A percentile compares a stretch with the other conserved stretches of the same genome.
Conservation (phyloP, 78 protist genomes). For the Dictyostelium discoideum region DNA sequence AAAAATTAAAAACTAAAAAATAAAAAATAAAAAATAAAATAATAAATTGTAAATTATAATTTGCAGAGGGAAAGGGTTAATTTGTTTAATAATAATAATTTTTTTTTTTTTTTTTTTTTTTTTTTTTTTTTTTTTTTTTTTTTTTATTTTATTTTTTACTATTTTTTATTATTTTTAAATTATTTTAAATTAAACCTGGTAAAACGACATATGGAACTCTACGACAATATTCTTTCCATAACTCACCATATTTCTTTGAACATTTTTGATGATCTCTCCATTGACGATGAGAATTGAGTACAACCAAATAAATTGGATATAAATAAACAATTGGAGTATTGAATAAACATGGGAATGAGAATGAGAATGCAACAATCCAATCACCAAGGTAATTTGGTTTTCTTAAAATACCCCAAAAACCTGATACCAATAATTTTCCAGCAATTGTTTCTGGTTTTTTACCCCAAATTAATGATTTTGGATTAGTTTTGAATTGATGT, state of each 20-base stretch:
- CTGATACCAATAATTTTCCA: conserved; percentile 12
- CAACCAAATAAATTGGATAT: conserved; percentile 11
- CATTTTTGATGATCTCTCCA: conserved; percentile 33
- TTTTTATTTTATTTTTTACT: neutral
- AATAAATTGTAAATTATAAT: too few species aligned
- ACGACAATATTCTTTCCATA: conserved; percentile 23
- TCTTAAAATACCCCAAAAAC: conserved; percentile 38
- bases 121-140: too few species aligned
- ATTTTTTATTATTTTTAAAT: neutral
- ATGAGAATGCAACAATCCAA: conserved; percentile 24
- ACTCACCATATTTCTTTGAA: conserved; percentile 20
- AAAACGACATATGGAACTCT: conserved; percentile 21
- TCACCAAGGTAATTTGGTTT: conserved; percentile 29
- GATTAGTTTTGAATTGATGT: conserved; percentile 29
- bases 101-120: too few species aligned
- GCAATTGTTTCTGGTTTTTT: conserved; percentile 24
- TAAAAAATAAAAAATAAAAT: too few species aligned
- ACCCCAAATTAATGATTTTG: conserved; percentile 35
- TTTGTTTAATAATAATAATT: too few species aligned
- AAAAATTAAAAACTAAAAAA: too few species aligned
- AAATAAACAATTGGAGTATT: conserved; percentile 24
- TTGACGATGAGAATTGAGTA: conserved; percentile 17
- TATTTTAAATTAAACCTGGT: neutral
- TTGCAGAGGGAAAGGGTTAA: too few species aligned
- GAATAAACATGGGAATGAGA: conserved; percentile 38